These are phyloP conservation scores for Mycena haematopus DNA, from an alignment of 768 basidiomycete genomes.

Conservation along the genomic window DNA sequence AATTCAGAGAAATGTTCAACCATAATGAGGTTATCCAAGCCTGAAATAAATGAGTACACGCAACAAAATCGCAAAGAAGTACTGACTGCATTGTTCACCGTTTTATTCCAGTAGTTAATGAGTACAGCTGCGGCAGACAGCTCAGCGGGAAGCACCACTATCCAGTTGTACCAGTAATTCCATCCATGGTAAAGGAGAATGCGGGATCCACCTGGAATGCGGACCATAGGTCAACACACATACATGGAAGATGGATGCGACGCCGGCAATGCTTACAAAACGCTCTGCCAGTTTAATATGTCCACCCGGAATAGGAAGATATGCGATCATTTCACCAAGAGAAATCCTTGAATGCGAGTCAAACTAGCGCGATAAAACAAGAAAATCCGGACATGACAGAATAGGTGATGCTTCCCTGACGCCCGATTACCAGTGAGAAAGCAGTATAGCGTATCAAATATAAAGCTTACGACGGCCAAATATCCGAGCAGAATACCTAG, in stretches of 20 bases:
- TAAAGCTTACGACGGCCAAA: constrained; percentile 42
- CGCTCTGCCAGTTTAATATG: constrained; percentile 84
- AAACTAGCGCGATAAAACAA: not conserved
- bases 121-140: constrained; percentile 69
- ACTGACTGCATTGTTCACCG: constrained; percentile 76
- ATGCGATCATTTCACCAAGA: constrained; percentile 53
- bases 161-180: constrained; percentile 69
- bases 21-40: constrained; percentile 71
- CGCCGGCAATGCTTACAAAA: constrained; percentile 47
- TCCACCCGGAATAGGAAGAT: constrained; percentile 78
- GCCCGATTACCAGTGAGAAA: not conserved
- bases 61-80: constrained; percentile 69
- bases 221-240: not conserved
- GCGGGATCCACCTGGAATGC: constrained; percentile 61
- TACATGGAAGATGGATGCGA: not conserved
- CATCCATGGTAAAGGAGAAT: constrained; percentile 64
- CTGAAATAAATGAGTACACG: constrained; percentile 48
- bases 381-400: constrained; percentile 57
- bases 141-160: constrained; percentile 17
- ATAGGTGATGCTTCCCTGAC: constrained; percentile 65
- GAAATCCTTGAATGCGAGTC: constrained; percentile 52
- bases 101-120: constrained; percentile 72
- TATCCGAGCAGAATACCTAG: constrained; percentile 74
- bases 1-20: constrained; percentile 8
- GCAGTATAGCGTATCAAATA: not conserved